Evolutionary conservation across 2,329 filamentous ascomycete genomes (phyloP).

Genomic region (Monosporascus sp.): DNA sequence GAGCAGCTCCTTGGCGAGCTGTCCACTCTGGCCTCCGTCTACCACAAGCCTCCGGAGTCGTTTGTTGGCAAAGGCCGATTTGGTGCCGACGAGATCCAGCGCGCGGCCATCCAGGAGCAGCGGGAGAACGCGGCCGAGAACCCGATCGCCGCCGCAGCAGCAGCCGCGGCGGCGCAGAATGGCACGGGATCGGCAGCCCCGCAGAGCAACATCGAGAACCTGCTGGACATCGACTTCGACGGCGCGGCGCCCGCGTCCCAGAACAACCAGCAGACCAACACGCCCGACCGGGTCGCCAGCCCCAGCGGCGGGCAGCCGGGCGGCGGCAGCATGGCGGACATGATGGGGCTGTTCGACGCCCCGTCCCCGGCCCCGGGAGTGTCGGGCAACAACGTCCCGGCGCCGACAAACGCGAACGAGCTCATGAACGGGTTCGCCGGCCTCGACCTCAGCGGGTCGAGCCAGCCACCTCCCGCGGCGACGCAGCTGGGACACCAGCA

Average conservation of each 20-base stretch:
- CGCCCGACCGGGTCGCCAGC: slow-evolving; percentile 63
- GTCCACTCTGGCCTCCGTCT: slow-evolving; percentile 92
- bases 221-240: slow-evolving; percentile 95
- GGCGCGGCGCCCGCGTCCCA: slow-evolving; percentile 86
- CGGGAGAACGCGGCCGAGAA: slow-evolving; percentile 88
- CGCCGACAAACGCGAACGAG: slow-evolving; percentile 52
- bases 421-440: slow-evolving; percentile 84
- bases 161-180: slow-evolving; percentile 56
- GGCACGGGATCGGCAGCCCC: slow-evolving; percentile 32
- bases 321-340: slow-evolving; percentile 50
- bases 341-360: slow-evolving; percentile 66
- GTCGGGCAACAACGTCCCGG: slow-evolving; percentile 38
- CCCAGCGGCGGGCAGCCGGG: slow-evolving; percentile 39
- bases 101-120: slow-evolving; percentile 94
- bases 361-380: slow-evolving; percentile 51
- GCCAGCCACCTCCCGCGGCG: slow-evolving; percentile 58
- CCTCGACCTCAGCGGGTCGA: slow-evolving; percentile 65
- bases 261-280: slow-evolving; percentile 61
- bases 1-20: slow-evolving; percentile 89
- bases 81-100: slow-evolving; percentile 89
- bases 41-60: slow-evolving; percentile 97
- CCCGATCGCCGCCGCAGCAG: slow-evolving; percentile 81
- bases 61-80: slow-evolving; percentile 94
- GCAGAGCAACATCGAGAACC: slow-evolving; percentile 84
- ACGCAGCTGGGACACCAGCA: slow-evolving; percentile 46